Conservation (phyloP, 176 grass and related monocot genomes). For the Ensete glaucum region DNA sequence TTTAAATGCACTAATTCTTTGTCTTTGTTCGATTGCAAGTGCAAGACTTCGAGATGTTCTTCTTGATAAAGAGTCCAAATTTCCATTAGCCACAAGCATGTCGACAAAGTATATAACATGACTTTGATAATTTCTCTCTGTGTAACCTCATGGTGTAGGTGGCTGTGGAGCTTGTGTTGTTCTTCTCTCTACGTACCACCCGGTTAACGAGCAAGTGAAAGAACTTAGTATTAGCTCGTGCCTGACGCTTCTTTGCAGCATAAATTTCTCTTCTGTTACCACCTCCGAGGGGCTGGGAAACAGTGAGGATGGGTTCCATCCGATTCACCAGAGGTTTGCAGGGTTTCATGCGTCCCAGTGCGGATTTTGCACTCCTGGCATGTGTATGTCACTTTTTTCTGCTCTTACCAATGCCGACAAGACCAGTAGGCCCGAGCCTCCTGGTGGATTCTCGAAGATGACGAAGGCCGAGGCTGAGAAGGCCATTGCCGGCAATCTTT, state of each 20-base stretch:
- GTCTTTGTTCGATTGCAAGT: neutral
- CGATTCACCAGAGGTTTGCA: slow-evolving; percentile 54
- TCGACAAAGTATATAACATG: neutral
- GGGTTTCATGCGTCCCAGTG: slow-evolving; percentile 91
- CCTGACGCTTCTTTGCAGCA: slow-evolving; percentile 54
- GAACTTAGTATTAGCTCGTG: slow-evolving; percentile 64
- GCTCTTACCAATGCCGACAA: slow-evolving; percentile 63
- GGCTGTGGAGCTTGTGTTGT: slow-evolving; percentile 89
- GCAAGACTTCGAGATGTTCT: neutral
- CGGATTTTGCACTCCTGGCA: slow-evolving; percentile 84
- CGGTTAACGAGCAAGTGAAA: slow-evolving; percentile 35
- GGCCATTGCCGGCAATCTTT: slow-evolving; percentile 68
- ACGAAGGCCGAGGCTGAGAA: slow-evolving; percentile 49
- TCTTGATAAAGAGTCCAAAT: neutral
- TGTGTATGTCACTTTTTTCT: slow-evolving; percentile 88
- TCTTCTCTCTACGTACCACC: slow-evolving; percentile 55
- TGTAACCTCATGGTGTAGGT: slow-evolving; percentile 27
- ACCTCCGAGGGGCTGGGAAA: slow-evolving; percentile 82
- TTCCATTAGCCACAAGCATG: neutral
- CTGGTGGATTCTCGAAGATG: slow-evolving; percentile 56
- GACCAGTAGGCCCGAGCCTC: slow-evolving; percentile 8
- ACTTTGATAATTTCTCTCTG: neutral
- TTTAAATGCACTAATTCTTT: neutral
- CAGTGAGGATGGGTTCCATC: slow-evolving; percentile 52
- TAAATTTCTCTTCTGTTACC: slow-evolving; percentile 57